Evolutionary conservation across 2,329 filamentous ascomycete species (phyloP), one percentile per base, ranked within the genome.

Genomic region (Hypomyces rosellus): DNA sequence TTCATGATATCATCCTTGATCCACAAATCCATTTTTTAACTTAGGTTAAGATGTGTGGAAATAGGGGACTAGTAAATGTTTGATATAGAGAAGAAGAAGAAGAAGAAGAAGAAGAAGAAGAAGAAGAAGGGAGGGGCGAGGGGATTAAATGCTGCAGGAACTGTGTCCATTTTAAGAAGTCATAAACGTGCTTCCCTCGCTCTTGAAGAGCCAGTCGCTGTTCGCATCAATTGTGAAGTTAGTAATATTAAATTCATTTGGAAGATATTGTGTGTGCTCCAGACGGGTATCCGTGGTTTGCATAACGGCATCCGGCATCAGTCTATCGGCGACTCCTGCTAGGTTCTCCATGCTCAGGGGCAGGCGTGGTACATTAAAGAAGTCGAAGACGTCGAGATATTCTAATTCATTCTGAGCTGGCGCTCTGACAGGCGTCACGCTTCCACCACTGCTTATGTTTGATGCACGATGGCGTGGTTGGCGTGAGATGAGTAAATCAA

Each of bases 341-440:
- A 61, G 58, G 34, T 61, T 63, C 47, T 73, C 70, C 11, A 70
- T 67, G 30, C 70, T 70, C 18, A 78, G 67, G 0, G 80, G 78
- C 20, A 96, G 71, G 15, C 89, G 75, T 1, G 91, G 91, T 50
- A 95, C 83, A 63, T 96, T 96, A 75, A 96, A 96, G 64, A 95
- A 96, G 59, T 93, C 89, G 64, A 96, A 96, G 0, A 96, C 88
- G 60, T 96, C 90, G 3, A 96, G 74, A 63, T 95, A 95, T 64
- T 95, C 91, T 3, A 96, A 74, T 62, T 95, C 89, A 58, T 93
- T 89, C 1, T 86, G 80, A 9, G 83, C 86, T 1, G 88, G 87
- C 30, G 84, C 86, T 55, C 82, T 78, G 1, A 80, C 78, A 1
- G 83, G 81, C 1, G 83, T 84, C 18, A 74, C 69, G 57, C 74